Evolutionary conservation across 2,329 filamentous ascomycete species (phyloP).

Genomic region (Penicillium sp.): DNA sequence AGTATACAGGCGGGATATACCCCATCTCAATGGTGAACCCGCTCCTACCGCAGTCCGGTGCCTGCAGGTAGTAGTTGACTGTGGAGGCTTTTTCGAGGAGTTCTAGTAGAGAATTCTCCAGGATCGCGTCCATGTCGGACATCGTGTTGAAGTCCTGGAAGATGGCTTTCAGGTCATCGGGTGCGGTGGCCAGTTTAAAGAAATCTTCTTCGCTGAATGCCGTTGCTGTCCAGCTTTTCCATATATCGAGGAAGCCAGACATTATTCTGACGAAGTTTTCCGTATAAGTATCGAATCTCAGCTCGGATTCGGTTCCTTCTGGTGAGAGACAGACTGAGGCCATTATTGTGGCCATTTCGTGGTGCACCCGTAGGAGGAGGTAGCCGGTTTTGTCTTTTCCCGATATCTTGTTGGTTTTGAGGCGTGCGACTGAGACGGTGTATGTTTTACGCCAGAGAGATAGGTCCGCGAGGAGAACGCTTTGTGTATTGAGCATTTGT

Average conservation of each 20-base stretch:
- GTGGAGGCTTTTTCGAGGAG: neutral
- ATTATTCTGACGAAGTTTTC: constrained; percentile 19
- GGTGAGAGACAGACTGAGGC: constrained; percentile 17
- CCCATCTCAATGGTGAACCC: constrained; percentile 30
- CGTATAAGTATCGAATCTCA: constrained; percentile 23
- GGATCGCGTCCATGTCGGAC: neutral
- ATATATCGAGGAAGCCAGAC: constrained; percentile 8
- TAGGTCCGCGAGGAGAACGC: constrained; percentile 11
- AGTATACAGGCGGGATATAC: constrained; percentile 32
- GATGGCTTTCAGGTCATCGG: neutral
- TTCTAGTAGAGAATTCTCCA: neutral
- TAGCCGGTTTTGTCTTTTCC: constrained; percentile 18
- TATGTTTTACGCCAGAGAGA: constrained; percentile 23
- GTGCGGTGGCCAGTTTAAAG: neutral
- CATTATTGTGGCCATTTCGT: constrained; percentile 47
- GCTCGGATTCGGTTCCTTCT: constrained; percentile 21
- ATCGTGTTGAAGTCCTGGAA: neutral
- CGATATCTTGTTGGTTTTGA: neutral
- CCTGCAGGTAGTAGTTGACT: neutral
- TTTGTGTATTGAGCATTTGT: constrained; percentile 6
- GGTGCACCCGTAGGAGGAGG: constrained; percentile 37
- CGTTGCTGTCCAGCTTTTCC: constrained; percentile 5
- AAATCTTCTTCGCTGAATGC: constrained; percentile 1
- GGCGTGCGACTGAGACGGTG: constrained; percentile 2
- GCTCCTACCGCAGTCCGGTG: neutral